Percentiles rank a stretch among this genome's conserved stretches.
phyloP scores from a whole-genome alignment of 345 rosid genomes.

The Firmiana major region DNA sequence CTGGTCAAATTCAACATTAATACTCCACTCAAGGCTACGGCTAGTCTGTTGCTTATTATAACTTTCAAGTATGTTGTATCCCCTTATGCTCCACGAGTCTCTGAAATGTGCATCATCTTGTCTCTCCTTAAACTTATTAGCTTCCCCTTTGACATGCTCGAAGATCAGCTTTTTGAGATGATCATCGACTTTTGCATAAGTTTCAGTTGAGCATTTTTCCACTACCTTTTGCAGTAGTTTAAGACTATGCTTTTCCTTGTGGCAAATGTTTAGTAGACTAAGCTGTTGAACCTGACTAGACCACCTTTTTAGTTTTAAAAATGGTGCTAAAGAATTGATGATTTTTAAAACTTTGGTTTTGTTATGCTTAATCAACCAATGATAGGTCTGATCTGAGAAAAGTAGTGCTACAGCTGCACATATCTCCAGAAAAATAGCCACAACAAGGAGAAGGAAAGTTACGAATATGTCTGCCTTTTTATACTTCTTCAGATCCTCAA shows the following conservation, averaged over 20 bases:
- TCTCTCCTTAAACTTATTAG: neutral
- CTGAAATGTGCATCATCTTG: neutral
- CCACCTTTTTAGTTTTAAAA: slow-evolving; percentile 15
- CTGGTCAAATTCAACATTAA: neutral
- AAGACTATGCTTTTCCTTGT: neutral
- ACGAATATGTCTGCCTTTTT: slow-evolving; percentile 4
- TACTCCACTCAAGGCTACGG: slow-evolving; percentile 9
- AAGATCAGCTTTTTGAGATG: neutral
- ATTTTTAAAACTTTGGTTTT: neutral
- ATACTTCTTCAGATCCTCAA: slow-evolving; percentile 12
- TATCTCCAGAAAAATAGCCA: slow-evolving; percentile 22
- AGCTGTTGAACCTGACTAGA: slow-evolving; percentile 12
- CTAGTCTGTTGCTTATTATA: neutral
- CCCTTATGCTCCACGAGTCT: slow-evolving; percentile 5
- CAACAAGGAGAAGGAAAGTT: slow-evolving; percentile 21
- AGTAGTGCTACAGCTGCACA: slow-evolving; percentile 17
- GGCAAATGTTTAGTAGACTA: neutral
- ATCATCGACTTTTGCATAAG: neutral
- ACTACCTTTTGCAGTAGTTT: neutral
- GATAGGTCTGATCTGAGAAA: slow-evolving; percentile 10
- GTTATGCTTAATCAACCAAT: slow-evolving; percentile 4
- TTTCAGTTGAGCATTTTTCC: neutral
- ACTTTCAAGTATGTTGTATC: neutral
- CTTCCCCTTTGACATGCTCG: slow-evolving; percentile 12
- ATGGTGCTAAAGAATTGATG: neutral